phyloP scores from a whole-genome alignment of 2,329 filamentous ascomycete genomes.

The Fusarium circinatum region DNA sequence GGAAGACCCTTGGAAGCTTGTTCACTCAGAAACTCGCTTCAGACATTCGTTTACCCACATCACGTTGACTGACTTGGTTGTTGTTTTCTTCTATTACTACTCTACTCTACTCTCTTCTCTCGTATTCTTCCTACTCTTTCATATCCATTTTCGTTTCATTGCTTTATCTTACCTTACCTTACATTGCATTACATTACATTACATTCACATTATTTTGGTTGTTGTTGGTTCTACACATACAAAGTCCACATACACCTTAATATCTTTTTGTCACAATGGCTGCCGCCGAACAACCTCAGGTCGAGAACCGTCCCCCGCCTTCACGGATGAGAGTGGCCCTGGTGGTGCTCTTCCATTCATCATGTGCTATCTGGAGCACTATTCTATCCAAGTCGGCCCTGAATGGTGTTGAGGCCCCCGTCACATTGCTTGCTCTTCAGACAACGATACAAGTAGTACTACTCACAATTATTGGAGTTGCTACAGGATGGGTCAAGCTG shows the following conservation, averaged over 20 bases:
- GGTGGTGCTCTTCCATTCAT: constrained; percentile 43
- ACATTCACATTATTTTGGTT: background rate
- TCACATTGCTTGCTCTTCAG: constrained; percentile 42
- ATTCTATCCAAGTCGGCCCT: constrained; percentile 44
- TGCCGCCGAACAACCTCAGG: constrained; percentile 28
- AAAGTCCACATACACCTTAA: constrained; percentile 10
- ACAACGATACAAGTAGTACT: constrained; percentile 40
- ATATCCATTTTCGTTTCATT: background rate
- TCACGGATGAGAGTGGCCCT: constrained; percentile 36
- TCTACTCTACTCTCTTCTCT: constrained; percentile 1
- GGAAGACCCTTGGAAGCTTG: constrained; percentile 24
- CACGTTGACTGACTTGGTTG: background rate
- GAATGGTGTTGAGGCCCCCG: constrained; percentile 42
- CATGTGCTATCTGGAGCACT: constrained; percentile 43
- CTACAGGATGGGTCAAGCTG: constrained; percentile 43
- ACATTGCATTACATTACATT: background rate
- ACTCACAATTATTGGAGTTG: constrained; percentile 36
- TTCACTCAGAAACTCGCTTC: constrained; percentile 19
- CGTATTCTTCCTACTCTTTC: background rate
- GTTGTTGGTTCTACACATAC: background rate
- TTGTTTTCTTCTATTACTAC: constrained; percentile 4
- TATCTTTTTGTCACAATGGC: constrained; percentile 28
- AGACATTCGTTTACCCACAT: constrained; percentile 30
- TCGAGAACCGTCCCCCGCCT: constrained; percentile 30
- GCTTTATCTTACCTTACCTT: background rate